phyloP scores from a whole-genome alignment of 202 grass and related monocot genomes.

The Tripidium arundinaceum region DNA sequence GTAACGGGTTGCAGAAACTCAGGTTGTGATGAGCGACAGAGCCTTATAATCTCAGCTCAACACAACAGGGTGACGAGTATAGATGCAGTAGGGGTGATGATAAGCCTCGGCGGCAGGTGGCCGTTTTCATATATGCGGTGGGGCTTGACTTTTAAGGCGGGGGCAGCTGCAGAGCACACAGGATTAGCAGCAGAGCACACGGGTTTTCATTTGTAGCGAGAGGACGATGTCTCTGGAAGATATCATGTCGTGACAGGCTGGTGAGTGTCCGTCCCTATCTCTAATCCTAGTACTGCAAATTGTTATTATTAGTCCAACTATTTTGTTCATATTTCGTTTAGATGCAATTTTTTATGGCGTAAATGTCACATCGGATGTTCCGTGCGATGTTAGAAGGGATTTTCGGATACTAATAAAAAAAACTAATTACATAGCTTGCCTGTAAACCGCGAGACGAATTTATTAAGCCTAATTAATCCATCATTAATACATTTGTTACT shows the following conservation, averaged over 20 bases:
- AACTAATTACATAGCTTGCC: too few species aligned
- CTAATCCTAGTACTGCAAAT: background rate
- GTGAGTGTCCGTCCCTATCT: background rate
- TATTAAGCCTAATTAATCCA: too few species aligned
- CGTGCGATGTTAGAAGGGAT: too few species aligned
- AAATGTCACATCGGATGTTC: too few species aligned
- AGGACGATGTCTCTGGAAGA: background rate
- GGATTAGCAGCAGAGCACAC: constrained; percentile 6
- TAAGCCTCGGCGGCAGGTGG: background rate
- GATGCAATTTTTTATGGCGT: too few species aligned
- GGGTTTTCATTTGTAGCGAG: background rate
- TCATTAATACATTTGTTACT: too few species aligned
- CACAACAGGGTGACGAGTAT: background rate
- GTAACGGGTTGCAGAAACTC: too few species aligned
- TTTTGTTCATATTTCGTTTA: background rate
- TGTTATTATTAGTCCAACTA: background rate
- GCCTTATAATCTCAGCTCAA: too few species aligned
- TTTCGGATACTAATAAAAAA: too few species aligned
- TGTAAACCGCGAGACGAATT: too few species aligned
- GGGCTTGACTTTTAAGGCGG: too few species aligned
- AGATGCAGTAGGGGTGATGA: background rate
- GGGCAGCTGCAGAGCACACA: background rate
- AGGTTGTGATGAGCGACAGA: too few species aligned
- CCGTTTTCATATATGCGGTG: constrained; percentile 29
- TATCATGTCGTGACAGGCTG: background rate